Conservation (phyloP, 306 rosid genomes). For the Corylus heterophylla region DNA sequence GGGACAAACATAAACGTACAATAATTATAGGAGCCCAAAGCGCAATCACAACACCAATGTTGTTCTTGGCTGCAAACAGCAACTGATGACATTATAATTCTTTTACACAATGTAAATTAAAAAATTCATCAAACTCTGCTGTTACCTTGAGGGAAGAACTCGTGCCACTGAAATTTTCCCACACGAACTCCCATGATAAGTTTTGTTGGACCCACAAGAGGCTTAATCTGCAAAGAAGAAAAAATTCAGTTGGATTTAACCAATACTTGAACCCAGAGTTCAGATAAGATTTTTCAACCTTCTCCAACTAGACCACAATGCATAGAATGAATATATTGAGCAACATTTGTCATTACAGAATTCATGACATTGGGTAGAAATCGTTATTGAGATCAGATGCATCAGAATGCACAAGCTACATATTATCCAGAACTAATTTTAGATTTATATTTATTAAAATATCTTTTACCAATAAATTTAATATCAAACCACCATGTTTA, state of each 20-base stretch:
- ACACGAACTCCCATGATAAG: slow-evolving; percentile 62
- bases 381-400: not conserved
- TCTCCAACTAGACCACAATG: not conserved
- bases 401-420: not conserved
- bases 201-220: slow-evolving; percentile 86
- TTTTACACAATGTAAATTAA: slow-evolving; percentile 21
- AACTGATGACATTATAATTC: slow-evolving; percentile 33
- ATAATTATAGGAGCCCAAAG: slow-evolving; percentile 92
- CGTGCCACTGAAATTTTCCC: slow-evolving; percentile 68
- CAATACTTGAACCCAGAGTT: slow-evolving; percentile 1
- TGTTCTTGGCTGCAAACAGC: slow-evolving; percentile 68
- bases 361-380: not conserved
- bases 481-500: not conserved
- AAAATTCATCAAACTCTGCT: slow-evolving; percentile 10
- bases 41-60: slow-evolving; percentile 86
- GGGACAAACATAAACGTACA: slow-evolving; percentile 51
- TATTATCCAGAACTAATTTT: not conserved
- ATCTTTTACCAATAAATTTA: not conserved
- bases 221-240: slow-evolving; percentile 72
- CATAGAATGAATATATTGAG: not conserved
- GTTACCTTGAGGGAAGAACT: slow-evolving; percentile 92
- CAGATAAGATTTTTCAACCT: slow-evolving; percentile 4
- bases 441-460: not conserved
- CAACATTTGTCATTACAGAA: not conserved
- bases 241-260: slow-evolving; percentile 21